Base-by-base conservation (phyloP, 2,329 filamentous ascomycete species). In the Thelonectria discophora region DNA sequence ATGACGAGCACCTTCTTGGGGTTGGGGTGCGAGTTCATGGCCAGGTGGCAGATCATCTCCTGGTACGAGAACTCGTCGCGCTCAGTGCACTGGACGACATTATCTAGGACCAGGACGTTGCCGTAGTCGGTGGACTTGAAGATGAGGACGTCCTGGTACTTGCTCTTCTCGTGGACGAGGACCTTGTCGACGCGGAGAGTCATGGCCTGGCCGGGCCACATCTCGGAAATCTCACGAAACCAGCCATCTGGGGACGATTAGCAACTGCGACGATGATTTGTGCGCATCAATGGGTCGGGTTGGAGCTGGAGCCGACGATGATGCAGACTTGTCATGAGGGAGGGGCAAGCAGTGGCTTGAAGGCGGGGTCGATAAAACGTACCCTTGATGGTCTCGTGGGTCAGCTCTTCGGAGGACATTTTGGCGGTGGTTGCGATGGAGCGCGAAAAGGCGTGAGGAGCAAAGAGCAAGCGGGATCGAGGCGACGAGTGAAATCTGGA, bases 141-240 rank as follows among this genome's bases (percentile, higher is more conserved):
- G 84, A 98, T 93, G 74, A 99, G 89, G 69, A 99, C 94, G 77
- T 99, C 95, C 83, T 99, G 95, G 85, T 97, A 99, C 85, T 97
- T 85, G 86, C 91, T 95, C 88, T 97, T 98, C 85, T 99, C 95
- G 85, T 98, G 94, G 87, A 97, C 94, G 66, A 99, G 86, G 76
- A 99, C 90, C 85, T 97, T 92, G 80, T 99, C 94, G 81, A 99
- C 95, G 82, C 92, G 93, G 78, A 97, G 90, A 72, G 92, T 97
- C 94, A 98, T 98, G 78, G 95, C 95, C 85, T 98, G 95, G 79
- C 95, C 93, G 66, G 95, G 94, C 95, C 95, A 99, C 94, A 99
- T 98, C 77, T 95, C 85, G 73, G 92, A 97, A 82, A 97, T 94
- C 84, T 99, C 95, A 80, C 93, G 92, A 90, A 99, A 99, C 95